Conservation (phyloP, 202 grass and related monocot genomes). For the Hordeum pubiflorum region DNA sequence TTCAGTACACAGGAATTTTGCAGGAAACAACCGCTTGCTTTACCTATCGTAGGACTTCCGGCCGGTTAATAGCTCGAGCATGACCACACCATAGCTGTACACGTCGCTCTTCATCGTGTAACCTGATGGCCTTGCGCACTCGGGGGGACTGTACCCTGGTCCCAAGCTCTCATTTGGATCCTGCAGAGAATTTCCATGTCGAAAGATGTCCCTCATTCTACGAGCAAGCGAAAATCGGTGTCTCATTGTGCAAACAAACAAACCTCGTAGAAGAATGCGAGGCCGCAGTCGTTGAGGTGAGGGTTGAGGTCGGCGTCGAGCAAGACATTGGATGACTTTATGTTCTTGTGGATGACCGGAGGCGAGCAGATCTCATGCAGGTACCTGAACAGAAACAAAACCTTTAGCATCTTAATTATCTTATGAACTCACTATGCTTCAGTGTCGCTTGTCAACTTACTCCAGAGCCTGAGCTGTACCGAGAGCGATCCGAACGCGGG, state of each 20-base stretch:
- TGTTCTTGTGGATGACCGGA: conserved; percentile 72
- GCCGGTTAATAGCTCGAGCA: conserved; percentile 90
- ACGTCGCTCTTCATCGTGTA: conserved; percentile 83
- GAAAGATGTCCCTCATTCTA: neutral
- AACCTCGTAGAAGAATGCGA: conserved; percentile 78
- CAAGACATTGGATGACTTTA: conserved; percentile 86
- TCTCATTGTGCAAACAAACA: conserved; percentile 4
- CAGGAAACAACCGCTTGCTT: neutral
- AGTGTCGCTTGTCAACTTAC: conserved; percentile 46
- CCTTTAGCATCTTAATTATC: neutral
- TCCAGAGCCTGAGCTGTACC: conserved; percentile 85
- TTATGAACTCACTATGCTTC: neutral
- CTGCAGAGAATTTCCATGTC: conserved; percentile 29
- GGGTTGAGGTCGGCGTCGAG: conserved; percentile 85
- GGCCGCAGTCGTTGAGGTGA: conserved; percentile 60
- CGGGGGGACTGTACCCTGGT: conserved; percentile 67
- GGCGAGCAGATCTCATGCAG: conserved; percentile 86
- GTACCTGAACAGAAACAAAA: conserved; percentile 42
- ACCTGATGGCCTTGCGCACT: conserved; percentile 54
- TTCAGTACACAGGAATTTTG: neutral
- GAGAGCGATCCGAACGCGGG: conserved; percentile 75
- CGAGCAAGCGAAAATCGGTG: neutral
- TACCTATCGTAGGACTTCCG: conserved; percentile 76
- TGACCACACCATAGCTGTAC: conserved; percentile 77
- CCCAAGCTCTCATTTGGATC: conserved; percentile 74